These are phyloP conservation scores for Mucor irregularis DNA, from an alignment of 371 early-diverging fungal genomes.

Conservation along the genomic window DNA sequence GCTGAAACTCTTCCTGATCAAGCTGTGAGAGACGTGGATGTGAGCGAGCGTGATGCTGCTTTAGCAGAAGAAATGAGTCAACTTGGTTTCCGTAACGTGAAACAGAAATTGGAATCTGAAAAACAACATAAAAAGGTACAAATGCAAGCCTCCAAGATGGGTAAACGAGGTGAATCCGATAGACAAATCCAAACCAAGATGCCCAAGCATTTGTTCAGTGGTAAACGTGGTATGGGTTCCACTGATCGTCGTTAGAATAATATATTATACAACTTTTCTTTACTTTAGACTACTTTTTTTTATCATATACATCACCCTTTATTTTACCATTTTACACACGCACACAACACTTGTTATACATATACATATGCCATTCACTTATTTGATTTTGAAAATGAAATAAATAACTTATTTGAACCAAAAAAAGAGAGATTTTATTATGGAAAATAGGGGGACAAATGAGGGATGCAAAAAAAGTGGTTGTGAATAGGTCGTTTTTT, in stretches of 20 bases:
- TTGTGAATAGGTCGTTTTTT: too few species aligned
- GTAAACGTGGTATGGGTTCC: conserved; percentile 85
- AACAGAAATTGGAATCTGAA: conserved; percentile 70
- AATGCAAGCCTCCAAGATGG: conserved; percentile 72
- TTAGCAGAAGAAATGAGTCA: conserved; percentile 65
- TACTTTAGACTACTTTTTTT: not conserved
- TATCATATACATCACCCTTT: too few species aligned
- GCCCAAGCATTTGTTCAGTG: conserved; percentile 97
- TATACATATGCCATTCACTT: too few species aligned
- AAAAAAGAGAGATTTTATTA: too few species aligned
- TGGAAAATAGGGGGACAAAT: too few species aligned
- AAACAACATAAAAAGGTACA: conserved; percentile 75
- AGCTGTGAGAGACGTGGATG: conserved; percentile 56
- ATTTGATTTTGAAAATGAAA: too few species aligned
- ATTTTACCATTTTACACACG: too few species aligned
- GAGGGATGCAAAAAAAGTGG: too few species aligned
- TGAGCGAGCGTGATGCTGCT: conserved; percentile 53
- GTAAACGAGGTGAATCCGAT: conserved; percentile 93
- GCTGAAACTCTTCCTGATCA: conserved; percentile 69
- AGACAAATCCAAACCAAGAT: conserved; percentile 84
- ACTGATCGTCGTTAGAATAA: conserved; percentile 79
- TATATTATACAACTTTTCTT: too few species aligned
- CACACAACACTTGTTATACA: too few species aligned
- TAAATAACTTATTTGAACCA: too few species aligned
- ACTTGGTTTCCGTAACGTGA: conserved; percentile 78